Percentiles rank a stretch among this genome's conserved stretches.
These are phyloP conservation scores for Xylariaceae sp. DNA, from an alignment of 2,329 filamentous ascomycete genomes.

Conservation along the genomic window DNA sequence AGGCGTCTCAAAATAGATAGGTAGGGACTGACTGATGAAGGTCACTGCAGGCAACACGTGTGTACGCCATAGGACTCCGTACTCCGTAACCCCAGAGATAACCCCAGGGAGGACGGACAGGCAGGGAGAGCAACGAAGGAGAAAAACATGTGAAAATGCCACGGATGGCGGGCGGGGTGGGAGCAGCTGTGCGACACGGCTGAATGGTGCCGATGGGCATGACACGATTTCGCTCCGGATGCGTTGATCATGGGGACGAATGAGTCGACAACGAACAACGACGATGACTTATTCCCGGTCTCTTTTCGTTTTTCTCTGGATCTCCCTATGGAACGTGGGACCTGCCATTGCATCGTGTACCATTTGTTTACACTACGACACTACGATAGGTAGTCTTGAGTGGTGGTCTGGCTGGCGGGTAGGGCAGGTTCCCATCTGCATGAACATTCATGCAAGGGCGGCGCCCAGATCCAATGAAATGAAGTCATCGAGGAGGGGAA, in stretches of 20 bases:
- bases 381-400: too few relatives aligned
- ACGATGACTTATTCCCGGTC: too few relatives aligned
- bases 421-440: slow-evolving; percentile 9
- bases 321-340: not conserved
- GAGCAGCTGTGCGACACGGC: not conserved
- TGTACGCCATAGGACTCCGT: not conserved
- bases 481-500: not conserved
- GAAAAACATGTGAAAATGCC: not conserved
- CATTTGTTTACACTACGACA: too few relatives aligned
- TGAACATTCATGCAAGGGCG: slow-evolving; percentile 21
- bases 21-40: not conserved
- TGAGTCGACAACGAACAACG: not conserved
- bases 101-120: too few relatives aligned
- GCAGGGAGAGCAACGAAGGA: too few relatives aligned
- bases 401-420: not conserved
- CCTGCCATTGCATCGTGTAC: not conserved
- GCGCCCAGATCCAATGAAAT: slow-evolving; percentile 4
- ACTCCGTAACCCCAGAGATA: not conserved
- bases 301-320: not conserved
- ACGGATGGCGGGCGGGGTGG: not conserved
- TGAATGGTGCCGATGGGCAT: not conserved
- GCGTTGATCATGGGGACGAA: not conserved
- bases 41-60: not conserved
- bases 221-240: not conserved
- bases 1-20: not conserved